Conservation (phyloP, 495 filamentous ascomycete species). For the Hypomontagnella monticulosa region DNA sequence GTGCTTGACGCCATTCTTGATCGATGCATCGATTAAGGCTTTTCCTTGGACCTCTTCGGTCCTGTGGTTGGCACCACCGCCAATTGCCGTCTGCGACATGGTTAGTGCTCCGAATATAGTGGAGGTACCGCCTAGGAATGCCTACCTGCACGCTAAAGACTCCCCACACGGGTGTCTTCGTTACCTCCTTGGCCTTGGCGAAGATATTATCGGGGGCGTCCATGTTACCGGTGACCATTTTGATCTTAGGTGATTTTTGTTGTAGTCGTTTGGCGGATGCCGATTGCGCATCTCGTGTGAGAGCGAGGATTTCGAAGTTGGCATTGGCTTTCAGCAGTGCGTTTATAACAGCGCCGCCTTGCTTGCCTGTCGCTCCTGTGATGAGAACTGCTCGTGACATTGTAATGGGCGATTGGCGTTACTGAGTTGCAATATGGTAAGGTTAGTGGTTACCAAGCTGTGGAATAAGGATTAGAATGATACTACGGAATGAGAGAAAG, state of each 20-base stretch:
- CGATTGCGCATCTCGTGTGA: constrained; percentile 66
- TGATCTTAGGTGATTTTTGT: constrained; percentile 57
- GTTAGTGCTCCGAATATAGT: constrained; percentile 34
- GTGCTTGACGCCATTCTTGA: constrained; percentile 63
- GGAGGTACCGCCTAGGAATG: background rate
- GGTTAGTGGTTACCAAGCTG: background rate
- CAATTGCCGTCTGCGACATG: constrained; percentile 33
- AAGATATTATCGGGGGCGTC: constrained; percentile 61
- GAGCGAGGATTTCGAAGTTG: constrained; percentile 67
- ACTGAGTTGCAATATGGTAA: background rate
- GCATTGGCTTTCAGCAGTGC: constrained; percentile 56
- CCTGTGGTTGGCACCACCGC: constrained; percentile 46
- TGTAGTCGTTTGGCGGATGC: constrained; percentile 60
- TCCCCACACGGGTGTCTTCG: constrained; percentile 56
- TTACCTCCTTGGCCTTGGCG: constrained; percentile 50
- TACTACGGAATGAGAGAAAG: background rate
- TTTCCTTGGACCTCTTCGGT: constrained; percentile 67
- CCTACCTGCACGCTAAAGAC: constrained; percentile 60
- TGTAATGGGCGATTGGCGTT: background rate
- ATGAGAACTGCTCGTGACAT: constrained; percentile 61
- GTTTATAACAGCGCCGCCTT: constrained; percentile 68
- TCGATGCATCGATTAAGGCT: constrained; percentile 61
- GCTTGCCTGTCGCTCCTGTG: constrained; percentile 73
- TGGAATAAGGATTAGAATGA: background rate
- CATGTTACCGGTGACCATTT: constrained; percentile 64